A percentile compares a stretch with the other conserved stretches of the same genome.
These are phyloP conservation scores for Scedosporium apiospermum DNA, from an alignment of 2,329 filamentous ascomycete genomes.

Conservation along the genomic window DNA sequence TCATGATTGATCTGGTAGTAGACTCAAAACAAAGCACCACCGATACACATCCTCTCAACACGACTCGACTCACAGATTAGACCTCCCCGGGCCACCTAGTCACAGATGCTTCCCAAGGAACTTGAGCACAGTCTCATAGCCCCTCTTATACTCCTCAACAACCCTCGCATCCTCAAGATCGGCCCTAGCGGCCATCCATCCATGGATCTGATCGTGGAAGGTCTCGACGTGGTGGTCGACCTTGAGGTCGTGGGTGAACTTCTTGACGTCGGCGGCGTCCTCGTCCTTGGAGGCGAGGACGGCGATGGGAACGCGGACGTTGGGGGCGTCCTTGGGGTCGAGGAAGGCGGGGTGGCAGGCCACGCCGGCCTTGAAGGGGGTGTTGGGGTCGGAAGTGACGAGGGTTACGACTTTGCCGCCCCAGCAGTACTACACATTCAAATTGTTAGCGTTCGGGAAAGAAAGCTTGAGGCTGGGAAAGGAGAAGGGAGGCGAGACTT, in stretches of 20 bases:
- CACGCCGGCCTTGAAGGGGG: slow-evolving; percentile 45
- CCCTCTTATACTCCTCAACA: slow-evolving; percentile 52
- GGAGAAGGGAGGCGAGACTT: slow-evolving; percentile 17
- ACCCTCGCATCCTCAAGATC: slow-evolving; percentile 47
- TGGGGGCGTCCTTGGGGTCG: slow-evolving; percentile 49
- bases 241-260: slow-evolving; percentile 44
- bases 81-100: background rate
- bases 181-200: slow-evolving; percentile 63
- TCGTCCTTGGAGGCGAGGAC: slow-evolving; percentile 60
- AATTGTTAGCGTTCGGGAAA: background rate
- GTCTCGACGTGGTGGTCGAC: slow-evolving; percentile 53
- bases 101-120: slow-evolving; percentile 47
- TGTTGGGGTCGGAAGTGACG: slow-evolving; percentile 36
- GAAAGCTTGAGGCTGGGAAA: slow-evolving; percentile 2
- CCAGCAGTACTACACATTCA: slow-evolving; percentile 49
- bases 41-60: too few relatives aligned
- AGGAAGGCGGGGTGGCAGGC: slow-evolving; percentile 54
- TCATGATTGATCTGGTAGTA: background rate
- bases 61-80: background rate
- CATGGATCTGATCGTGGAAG: slow-evolving; percentile 60
- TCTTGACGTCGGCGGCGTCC: slow-evolving; percentile 41
- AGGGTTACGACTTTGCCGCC: slow-evolving; percentile 58
- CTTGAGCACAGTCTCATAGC: slow-evolving; percentile 47
- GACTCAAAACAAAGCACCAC: too few relatives aligned
- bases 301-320: slow-evolving; percentile 50